A percentile compares a stretch with the other conserved stretches of the same genome.
Conservation (phyloP, 306 rosid species). For the Lablab purpureus region DNA sequence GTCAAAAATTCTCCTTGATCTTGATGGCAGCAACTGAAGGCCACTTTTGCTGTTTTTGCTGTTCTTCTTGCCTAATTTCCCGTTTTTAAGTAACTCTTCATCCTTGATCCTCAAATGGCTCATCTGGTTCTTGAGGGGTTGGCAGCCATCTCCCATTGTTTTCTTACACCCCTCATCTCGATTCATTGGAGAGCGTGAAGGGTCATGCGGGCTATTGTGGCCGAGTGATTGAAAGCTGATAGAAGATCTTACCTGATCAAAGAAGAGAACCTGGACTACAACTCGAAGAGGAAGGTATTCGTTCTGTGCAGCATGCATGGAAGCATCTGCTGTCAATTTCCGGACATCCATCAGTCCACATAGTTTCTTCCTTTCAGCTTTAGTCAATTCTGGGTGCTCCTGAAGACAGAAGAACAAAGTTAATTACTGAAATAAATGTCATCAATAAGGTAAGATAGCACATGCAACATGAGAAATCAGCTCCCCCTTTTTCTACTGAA, state of each 20-base stretch:
- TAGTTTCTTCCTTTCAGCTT: slow-evolving; percentile 78
- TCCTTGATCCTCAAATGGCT: slow-evolving; percentile 65
- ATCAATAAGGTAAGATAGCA: not conserved
- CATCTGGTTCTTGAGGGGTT: slow-evolving; percentile 60
- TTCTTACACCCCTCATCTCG: slow-evolving; percentile 58
- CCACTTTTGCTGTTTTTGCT: slow-evolving; percentile 86
- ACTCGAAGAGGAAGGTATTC: slow-evolving; percentile 94
- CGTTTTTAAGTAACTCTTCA: slow-evolving; percentile 56
- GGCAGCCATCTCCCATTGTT: slow-evolving; percentile 53
- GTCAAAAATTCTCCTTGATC: slow-evolving; percentile 91
- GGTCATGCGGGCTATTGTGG: slow-evolving; percentile 21
- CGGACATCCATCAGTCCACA: slow-evolving; percentile 82
- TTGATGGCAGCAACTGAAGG: slow-evolving; percentile 75
- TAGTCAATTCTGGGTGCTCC: slow-evolving; percentile 80
- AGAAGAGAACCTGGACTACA: slow-evolving; percentile 86
- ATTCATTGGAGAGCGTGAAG: slow-evolving; percentile 48
- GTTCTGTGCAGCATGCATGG: slow-evolving; percentile 91
- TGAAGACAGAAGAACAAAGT: slow-evolving; percentile 45
- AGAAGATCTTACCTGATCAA: slow-evolving; percentile 85
- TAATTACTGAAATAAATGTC: slow-evolving; percentile 8
- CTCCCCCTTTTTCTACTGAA: not conserved
- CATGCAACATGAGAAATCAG: not conserved
- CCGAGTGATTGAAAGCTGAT: slow-evolving; percentile 43
- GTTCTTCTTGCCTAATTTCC: slow-evolving; percentile 66
- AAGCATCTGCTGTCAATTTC: slow-evolving; percentile 71